Conservation (phyloP, 2,329 filamentous ascomycete genomes). For the Aureobasidium pullulans region DNA sequence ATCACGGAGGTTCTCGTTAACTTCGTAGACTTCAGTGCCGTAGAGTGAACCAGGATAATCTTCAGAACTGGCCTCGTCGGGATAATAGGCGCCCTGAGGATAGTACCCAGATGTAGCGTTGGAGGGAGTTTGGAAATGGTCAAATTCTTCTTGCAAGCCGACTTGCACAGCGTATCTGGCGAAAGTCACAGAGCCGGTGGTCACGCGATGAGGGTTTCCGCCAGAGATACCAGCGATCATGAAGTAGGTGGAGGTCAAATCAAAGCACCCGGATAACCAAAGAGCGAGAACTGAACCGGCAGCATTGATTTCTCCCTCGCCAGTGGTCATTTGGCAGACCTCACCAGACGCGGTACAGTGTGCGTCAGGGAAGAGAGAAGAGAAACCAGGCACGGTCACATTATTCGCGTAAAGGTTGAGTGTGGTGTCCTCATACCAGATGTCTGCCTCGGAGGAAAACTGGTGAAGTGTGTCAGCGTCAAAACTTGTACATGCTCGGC, state of each 20-base stretch:
- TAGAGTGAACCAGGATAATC: conserved; percentile 23
- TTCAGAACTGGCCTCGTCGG: conserved; percentile 16
- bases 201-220: conserved; percentile 20
- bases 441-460: neutral
- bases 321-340: conserved; percentile 4
- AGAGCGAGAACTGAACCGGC: conserved; percentile 15
- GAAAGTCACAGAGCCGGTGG: conserved; percentile 21
- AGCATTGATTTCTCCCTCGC: conserved; percentile 7
- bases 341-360: neutral
- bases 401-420: conserved; percentile 1
- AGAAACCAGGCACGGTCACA: conserved; percentile 5
- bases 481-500: too few relatives aligned
- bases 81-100: conserved; percentile 19
- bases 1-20: conserved; percentile 27
- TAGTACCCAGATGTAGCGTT: conserved; percentile 20
- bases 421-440: neutral
- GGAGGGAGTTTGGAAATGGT: conserved; percentile 18
- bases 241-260: conserved; percentile 22
- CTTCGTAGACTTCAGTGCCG: conserved; percentile 30
- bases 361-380: conserved; percentile 2
- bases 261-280: conserved; percentile 18
- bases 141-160: conserved; percentile 21
- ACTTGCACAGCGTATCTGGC: conserved; percentile 22
- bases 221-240: conserved; percentile 25
- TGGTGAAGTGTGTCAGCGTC: neutral